Evolutionary conservation across 805 yeast species (phyloP).

Genomic region (Scheffersomyces coipomensis): DNA sequence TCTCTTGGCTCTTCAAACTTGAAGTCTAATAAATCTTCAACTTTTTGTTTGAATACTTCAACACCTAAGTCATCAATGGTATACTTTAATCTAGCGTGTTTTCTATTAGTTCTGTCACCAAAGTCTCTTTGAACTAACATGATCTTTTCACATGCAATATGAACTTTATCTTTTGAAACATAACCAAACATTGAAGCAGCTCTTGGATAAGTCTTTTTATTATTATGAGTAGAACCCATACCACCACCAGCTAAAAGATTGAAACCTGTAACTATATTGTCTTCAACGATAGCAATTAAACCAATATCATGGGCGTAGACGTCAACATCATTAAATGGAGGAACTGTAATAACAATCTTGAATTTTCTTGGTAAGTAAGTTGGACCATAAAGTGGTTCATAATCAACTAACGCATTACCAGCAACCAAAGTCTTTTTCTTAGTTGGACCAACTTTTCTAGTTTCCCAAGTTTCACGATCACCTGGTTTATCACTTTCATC

Average conservation of each 20-base stretch:
- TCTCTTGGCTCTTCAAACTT: constrained; percentile 68
- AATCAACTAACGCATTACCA: constrained; percentile 77
- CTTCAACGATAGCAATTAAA: constrained; percentile 78
- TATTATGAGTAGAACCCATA: constrained; percentile 98
- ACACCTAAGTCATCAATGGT: constrained; percentile 94
- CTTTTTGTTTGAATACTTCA: constrained; percentile 73
- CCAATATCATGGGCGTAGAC: constrained; percentile 96
- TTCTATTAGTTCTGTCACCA: constrained; percentile 95
- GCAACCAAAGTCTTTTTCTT: constrained; percentile 82
- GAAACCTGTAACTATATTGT: constrained; percentile 70
- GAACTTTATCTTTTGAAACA: constrained; percentile 63
- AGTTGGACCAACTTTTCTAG: constrained; percentile 71
- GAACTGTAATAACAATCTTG: constrained; percentile 91
- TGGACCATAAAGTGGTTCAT: constrained; percentile 86
- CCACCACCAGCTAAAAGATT: constrained; percentile 96
- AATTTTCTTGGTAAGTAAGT: constrained; percentile 92
- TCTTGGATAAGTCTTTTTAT: constrained; percentile 94
- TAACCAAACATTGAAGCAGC: constrained; percentile 87
- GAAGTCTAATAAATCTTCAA: constrained; percentile 80
- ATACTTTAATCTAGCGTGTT: constrained; percentile 96
- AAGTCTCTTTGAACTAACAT: constrained; percentile 92
- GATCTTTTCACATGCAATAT: constrained; percentile 81
- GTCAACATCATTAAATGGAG: constrained; percentile 95
- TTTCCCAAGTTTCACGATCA: constrained; percentile 63
- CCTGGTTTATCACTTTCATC: constrained; percentile 69